Percentiles rank a stretch among this genome's conserved stretches.
Evolutionary conservation across 805 yeast genomes (phyloP).

Genomic region (Suhomyces sp.): DNA sequence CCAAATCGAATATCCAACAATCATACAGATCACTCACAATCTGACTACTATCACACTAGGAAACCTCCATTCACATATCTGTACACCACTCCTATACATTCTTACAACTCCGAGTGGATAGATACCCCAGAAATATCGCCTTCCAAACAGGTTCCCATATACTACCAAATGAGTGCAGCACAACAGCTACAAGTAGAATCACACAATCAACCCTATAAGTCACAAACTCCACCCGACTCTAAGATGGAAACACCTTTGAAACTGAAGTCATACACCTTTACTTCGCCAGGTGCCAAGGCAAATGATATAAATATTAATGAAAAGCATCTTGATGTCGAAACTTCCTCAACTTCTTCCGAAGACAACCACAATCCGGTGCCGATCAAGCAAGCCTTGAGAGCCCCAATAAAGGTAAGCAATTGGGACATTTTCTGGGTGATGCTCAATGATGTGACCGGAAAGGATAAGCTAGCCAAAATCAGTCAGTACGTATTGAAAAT

Average conservation of each 20-base stretch:
- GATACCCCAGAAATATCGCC: constrained; percentile 6
- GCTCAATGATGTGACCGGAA: constrained; percentile 58
- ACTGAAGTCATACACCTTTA: constrained; percentile 2
- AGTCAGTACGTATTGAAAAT: constrained; percentile 58
- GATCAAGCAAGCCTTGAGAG: background rate
- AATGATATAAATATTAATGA: constrained; percentile 2
- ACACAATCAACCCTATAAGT: background rate
- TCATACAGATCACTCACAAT: background rate
- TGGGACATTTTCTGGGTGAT: constrained; percentile 52
- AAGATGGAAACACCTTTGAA: constrained; percentile 4
- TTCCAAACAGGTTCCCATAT: background rate
- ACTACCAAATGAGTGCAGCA: constrained; percentile 2
- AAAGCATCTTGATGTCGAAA: constrained; percentile 3
- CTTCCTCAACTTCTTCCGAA: constrained; percentile 3
- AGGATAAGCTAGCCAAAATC: constrained; percentile 67
- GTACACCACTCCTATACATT: constrained; percentile 1
- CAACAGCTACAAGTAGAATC: background rate
- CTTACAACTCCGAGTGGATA: constrained; percentile 8
- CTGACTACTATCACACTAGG: background rate
- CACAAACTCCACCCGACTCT: background rate
- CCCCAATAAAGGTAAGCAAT: constrained; percentile 11
- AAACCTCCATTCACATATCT: background rate
- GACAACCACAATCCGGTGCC: background rate
- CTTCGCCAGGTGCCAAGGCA: constrained; percentile 8
- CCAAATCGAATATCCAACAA: background rate